Evolutionary conservation across 2,329 filamentous ascomycete genomes (phyloP).

Genomic region (Alternaria angustiovoidea): DNA sequence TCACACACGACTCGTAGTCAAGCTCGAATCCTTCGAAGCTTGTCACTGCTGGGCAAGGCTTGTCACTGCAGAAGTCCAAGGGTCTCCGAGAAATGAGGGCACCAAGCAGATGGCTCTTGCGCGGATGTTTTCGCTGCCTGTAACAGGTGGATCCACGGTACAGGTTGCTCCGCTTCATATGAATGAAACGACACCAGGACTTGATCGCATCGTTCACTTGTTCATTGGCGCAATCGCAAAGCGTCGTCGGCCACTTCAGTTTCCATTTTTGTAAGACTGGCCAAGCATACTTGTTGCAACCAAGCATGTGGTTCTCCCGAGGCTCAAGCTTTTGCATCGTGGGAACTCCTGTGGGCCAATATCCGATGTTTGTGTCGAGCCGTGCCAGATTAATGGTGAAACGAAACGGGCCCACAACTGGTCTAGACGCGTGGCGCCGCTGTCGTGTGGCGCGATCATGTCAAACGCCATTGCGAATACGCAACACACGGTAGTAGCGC

Average conservation of each 20-base stretch:
- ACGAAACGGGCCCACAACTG: slow-evolving; percentile 18
- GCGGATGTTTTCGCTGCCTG: not conserved
- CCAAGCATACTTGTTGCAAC: not conserved
- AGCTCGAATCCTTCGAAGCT: slow-evolving; percentile 9
- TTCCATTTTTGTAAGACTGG: not conserved
- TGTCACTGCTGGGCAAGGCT: slow-evolving; percentile 15
- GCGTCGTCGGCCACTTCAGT: not conserved
- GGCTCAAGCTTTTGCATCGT: not conserved
- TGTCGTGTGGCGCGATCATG: slow-evolving; percentile 10
- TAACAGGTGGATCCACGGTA: slow-evolving; percentile 3
- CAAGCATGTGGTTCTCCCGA: not conserved
- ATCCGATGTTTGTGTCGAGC: not conserved
- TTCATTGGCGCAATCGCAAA: not conserved
- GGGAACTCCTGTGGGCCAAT: not conserved
- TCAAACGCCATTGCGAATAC: not conserved
- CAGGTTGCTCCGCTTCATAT: slow-evolving; percentile 1
- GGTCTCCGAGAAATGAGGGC: slow-evolving; percentile 5
- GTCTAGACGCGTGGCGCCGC: slow-evolving; percentile 19
- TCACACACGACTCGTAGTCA: not conserved
- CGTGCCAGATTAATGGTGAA: slow-evolving; percentile 24
- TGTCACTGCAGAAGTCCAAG: not conserved
- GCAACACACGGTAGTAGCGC: not conserved
- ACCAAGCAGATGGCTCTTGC: slow-evolving; percentile 1
- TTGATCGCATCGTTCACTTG: not conserved
- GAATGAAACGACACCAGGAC: not conserved